Evolutionary conservation across 2,329 filamentous ascomycete species (phyloP).

Genomic region (Pyrenophora teres): DNA sequence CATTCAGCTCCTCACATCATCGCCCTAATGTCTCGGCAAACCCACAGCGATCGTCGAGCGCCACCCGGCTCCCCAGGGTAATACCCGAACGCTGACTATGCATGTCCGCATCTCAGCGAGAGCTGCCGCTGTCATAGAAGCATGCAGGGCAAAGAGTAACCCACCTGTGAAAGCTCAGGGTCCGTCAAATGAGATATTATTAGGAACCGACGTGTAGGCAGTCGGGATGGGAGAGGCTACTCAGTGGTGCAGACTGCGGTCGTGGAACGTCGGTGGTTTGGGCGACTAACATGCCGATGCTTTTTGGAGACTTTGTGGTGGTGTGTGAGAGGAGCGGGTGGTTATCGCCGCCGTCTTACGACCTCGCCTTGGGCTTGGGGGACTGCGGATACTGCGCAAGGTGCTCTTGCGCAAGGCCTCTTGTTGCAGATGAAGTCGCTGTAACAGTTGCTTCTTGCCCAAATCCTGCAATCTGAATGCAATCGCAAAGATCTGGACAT

Average conservation of each 20-base stretch:
- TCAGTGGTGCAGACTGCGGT: slow-evolving; percentile 8
- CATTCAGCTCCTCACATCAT: neutral
- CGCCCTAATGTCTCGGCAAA: slow-evolving; percentile 2
- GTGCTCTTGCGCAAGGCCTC: slow-evolving; percentile 5
- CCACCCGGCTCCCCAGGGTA: slow-evolving; percentile 12
- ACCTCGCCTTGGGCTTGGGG: slow-evolving; percentile 5
- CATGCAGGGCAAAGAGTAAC: neutral
- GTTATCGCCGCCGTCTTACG: slow-evolving; percentile 9
- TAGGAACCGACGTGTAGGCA: slow-evolving; percentile 2
- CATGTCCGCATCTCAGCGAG: slow-evolving; percentile 2
- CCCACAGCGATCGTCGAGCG: neutral
- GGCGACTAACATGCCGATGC: slow-evolving; percentile 7
- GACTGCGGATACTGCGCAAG: slow-evolving; percentile 11
- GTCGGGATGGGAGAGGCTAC: neutral
- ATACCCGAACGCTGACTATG: slow-evolving; percentile 11
- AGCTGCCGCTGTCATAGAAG: neutral
- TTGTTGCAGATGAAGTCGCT: neutral
- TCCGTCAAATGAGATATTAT: slow-evolving; percentile 7
- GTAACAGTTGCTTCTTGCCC: slow-evolving; percentile 1
- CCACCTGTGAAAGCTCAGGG: slow-evolving; percentile 1
- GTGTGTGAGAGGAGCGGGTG: slow-evolving; percentile 8
- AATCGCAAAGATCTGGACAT: neutral
- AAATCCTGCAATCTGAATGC: neutral
- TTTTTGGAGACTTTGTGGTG: slow-evolving; percentile 5
- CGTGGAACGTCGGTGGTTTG: slow-evolving; percentile 13